Percentiles rank a stretch among this genome's conserved stretches.
These are phyloP conservation scores for Epichloe festucae DNA, from an alignment of 2,329 filamentous ascomycete species.

Conservation along the genomic window DNA sequence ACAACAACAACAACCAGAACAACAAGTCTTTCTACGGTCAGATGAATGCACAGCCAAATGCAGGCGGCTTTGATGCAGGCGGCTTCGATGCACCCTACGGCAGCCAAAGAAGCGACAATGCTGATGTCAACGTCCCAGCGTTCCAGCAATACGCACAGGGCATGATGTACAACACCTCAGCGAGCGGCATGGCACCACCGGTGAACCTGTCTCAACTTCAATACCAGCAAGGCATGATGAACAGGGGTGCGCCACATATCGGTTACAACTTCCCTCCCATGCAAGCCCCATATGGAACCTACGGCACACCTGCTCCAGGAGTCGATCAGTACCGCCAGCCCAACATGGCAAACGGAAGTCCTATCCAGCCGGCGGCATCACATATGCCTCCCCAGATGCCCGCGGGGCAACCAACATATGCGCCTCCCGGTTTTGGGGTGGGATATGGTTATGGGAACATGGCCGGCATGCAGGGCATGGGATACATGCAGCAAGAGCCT, in stretches of 20 bases:
- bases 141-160: constrained; percentile 39
- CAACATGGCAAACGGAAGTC: constrained; percentile 36
- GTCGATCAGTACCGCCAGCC: constrained; percentile 45
- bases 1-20: constrained; percentile 8
- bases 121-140: constrained; percentile 34
- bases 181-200: constrained; percentile 31
- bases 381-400: constrained; percentile 28
- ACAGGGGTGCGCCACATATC: constrained; percentile 38
- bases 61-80: constrained; percentile 27
- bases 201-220: constrained; percentile 42
- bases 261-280: constrained; percentile 44
- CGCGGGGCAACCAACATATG: constrained; percentile 29
- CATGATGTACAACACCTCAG: constrained; percentile 36
- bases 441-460: constrained; percentile 33
- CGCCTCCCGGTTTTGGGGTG: constrained; percentile 38
- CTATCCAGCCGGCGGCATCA: constrained; percentile 31
- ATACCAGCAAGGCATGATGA: constrained; percentile 46
- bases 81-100: constrained; percentile 41
- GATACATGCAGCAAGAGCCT: constrained; percentile 41
- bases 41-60: constrained; percentile 27
- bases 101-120: constrained; percentile 38
- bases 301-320: constrained; percentile 32
- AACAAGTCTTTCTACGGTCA: constrained; percentile 41
- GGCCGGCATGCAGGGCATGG: constrained; percentile 34
- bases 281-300: constrained; percentile 43